Base-by-base conservation (phyloP, 1,284 basidiomycete genomes). In the Amylostereum chailletii region DNA sequence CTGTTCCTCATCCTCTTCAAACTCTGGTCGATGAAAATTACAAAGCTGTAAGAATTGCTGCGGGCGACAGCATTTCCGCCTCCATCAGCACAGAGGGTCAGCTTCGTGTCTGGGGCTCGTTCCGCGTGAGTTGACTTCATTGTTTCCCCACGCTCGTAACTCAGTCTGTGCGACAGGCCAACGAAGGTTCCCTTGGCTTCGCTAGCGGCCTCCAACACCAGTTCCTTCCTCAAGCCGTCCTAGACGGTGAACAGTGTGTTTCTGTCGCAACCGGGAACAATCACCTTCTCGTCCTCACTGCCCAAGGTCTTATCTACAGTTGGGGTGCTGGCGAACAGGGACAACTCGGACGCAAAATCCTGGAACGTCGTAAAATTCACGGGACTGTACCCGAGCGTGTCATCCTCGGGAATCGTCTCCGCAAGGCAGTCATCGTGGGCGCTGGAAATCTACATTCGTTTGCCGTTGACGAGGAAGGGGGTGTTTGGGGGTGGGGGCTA, bases 401-500 rank as follows among this genome's bases (percentile, higher is more conserved):
- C 42, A 74, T 77, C 2, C 73, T 96, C 11, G 93, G 90, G 19
- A 67, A 59, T 30, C 76, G 81, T 33, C 61, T 66, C 27, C 79
- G 84, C 50, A 85, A 88, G 60, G 88, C 90, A 46, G 82, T 85
- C 19, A 71, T 72, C 41, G 72, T 96, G 54, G 92, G 89, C 5
- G 79, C 89, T 0, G 93, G 94, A 6, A 76, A 79, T 41, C 90
- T 85, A 66, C 87, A 91, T 63, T 93, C 90, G 0, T 96, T 95
- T 59, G 94, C 93, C 3, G 82, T 96, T 53, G 86, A 93, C 64
- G 77, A 84, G 54, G 70, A 75, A 27, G 94, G 92, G 37, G 77
- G 78, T 45, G 87, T 94, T 3, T 95, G 83, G 77, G 90, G 82
- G 2, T 97, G 94, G 94, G 94, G 94, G 29, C 72, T 94, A 53